phyloP scores from a whole-genome alignment of 345 rosid species.

The Syzygium aromaticum region DNA sequence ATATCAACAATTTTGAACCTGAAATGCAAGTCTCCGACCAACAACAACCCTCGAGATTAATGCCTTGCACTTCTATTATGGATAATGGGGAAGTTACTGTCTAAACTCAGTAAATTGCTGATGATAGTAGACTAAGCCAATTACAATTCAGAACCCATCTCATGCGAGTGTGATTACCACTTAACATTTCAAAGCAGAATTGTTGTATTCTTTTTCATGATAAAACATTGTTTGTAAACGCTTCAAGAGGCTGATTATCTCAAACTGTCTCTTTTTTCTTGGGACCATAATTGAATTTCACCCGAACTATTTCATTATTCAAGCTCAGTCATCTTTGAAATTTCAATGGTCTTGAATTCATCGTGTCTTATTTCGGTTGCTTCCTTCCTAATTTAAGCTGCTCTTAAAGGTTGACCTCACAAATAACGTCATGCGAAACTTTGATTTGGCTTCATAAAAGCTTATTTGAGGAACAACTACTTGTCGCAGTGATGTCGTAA shows the following conservation, averaged over 20 bases:
- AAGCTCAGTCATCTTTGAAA: neutral
- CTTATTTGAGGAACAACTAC: neutral
- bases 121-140: neutral
- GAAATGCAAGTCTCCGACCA: neutral
- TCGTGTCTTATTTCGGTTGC: neutral
- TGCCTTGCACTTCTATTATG: neutral
- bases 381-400: neutral
- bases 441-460: neutral
- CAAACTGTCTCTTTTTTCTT: neutral
- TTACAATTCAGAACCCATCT: neutral
- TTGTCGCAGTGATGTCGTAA: neutral
- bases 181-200: neutral
- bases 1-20: neutral
- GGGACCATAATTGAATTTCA: neutral
- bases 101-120: neutral
- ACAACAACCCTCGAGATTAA: neutral
- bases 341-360: neutral
- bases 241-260: neutral
- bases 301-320: neutral
- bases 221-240: too few species aligned
- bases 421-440: too few species aligned
- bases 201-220: neutral
- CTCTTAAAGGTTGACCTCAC: neutral
- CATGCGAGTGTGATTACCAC: neutral
- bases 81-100: neutral